phyloP scores from a whole-genome alignment of 2,329 filamentous ascomycete genomes.

The Seiridium unicorne region DNA sequence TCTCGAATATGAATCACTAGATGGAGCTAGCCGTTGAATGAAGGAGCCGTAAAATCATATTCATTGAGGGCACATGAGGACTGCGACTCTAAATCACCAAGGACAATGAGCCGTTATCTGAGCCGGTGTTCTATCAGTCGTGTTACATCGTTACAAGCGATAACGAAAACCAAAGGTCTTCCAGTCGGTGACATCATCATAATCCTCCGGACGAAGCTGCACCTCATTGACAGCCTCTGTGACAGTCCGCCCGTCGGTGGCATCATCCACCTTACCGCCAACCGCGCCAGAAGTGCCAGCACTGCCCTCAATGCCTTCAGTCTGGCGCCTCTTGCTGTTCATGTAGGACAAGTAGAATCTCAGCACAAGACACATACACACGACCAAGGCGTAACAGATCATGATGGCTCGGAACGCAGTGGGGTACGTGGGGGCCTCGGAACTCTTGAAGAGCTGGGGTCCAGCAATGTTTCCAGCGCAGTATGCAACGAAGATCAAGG shows the following conservation, averaged over 20 bases:
- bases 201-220: conserved; percentile 41
- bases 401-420: conserved; percentile 56
- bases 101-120: too few species aligned
- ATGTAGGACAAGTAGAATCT: conserved; percentile 45
- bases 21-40: too few species aligned
- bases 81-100: too few species aligned
- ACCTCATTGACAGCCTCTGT: conserved; percentile 31
- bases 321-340: conserved; percentile 39
- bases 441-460: conserved; percentile 51
- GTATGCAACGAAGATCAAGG: conserved; percentile 53
- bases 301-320: conserved; percentile 45
- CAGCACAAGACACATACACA: conserved; percentile 40
- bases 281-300: conserved; percentile 39
- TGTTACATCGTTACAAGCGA: conserved; percentile 34
- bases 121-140: too few species aligned
- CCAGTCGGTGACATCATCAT: conserved; percentile 61
- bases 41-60: too few species aligned
- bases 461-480: conserved; percentile 56
- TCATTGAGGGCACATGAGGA: too few species aligned
- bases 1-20: too few species aligned
- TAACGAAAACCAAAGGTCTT: conserved; percentile 59
- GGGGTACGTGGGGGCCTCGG: conserved; percentile 49
- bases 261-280: conserved; percentile 32
- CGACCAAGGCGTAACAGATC: conserved; percentile 52
- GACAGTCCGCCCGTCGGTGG: conserved; percentile 19